Percentiles rank a stretch among this genome's conserved stretches.
These are phyloP conservation scores for Vicia faba DNA, from an alignment of 306 rosid genomes.

Conservation along the genomic window DNA sequence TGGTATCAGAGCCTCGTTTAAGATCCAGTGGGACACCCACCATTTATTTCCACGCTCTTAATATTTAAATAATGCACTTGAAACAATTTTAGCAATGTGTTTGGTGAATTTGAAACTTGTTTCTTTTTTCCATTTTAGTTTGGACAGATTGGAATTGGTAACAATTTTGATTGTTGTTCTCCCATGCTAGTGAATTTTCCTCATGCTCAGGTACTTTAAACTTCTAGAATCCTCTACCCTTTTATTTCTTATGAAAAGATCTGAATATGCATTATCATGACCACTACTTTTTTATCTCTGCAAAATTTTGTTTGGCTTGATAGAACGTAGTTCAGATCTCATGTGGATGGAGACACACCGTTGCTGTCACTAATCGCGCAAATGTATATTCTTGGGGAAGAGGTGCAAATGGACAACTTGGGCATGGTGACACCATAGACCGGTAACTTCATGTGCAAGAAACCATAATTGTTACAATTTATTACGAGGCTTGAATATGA, in stretches of 20 bases:
- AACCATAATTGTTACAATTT: conserved; percentile 25
- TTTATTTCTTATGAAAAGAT: too few species aligned
- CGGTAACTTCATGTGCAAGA: conserved; percentile 49
- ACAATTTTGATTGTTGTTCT: conserved; percentile 66
- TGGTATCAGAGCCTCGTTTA: too few species aligned
- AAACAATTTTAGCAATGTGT: neutral
- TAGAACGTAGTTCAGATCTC: conserved; percentile 75
- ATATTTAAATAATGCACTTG: conserved; percentile 14
- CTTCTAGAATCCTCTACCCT: conserved; percentile 28
- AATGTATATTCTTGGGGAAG: conserved; percentile 97
- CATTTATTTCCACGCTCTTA: too few species aligned
- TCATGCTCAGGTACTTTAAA: conserved; percentile 56
- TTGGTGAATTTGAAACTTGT: conserved; percentile 24
- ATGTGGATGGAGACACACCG: conserved; percentile 93
- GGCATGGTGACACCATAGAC: conserved; percentile 78
- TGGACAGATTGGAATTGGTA: conserved; percentile 92
- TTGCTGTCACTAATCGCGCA: conserved; percentile 69
- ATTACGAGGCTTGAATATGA: conserved; percentile 34
- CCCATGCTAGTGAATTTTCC: conserved; percentile 77
- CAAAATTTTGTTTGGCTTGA: conserved; percentile 37
- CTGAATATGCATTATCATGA: too few species aligned
- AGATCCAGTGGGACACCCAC: too few species aligned
- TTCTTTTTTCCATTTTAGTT: conserved; percentile 54
- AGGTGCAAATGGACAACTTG: conserved; percentile 98
- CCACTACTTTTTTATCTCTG: neutral